A percentile compares a stretch with the other conserved stretches of the same genome.
These are phyloP conservation scores for Cordyceps fumosorosea DNA, from an alignment of 2,329 filamentous ascomycete species.

Conservation along the genomic window DNA sequence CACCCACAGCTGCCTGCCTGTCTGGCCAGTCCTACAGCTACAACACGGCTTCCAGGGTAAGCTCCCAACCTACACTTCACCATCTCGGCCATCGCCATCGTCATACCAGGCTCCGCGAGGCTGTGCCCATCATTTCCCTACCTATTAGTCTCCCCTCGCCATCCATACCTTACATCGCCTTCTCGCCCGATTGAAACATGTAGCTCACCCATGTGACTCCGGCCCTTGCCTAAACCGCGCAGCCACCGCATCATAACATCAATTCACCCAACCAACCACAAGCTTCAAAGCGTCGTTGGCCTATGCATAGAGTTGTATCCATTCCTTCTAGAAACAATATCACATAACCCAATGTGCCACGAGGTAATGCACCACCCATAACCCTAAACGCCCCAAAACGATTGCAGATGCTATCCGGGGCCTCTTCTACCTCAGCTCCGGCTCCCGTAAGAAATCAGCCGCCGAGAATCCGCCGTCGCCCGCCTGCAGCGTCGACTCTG, in stretches of 20 bases:
- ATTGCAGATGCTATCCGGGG: background rate
- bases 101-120: background rate
- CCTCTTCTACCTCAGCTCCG: constrained; percentile 31
- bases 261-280: no score
- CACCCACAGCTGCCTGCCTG: no score
- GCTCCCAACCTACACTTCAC: background rate
- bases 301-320: no score
- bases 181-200: no score
- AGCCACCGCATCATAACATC: no score
- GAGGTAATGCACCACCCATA: background rate
- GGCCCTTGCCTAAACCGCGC: no score
- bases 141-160: no score
- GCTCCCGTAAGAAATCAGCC: constrained; percentile 37
- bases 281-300: no score
- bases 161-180: no score
- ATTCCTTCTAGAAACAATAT: no score
- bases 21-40: background rate
- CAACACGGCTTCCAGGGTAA: background rate
- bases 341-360: background rate
- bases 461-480: constrained; percentile 30
- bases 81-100: background rate
- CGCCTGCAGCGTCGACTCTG: constrained; percentile 24
- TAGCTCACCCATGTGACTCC: background rate
- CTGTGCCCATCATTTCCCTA: background rate
- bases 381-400: background rate